Conservation (phyloP, 1,139 yeast genomes). For the Candida mesenterica region DNA sequence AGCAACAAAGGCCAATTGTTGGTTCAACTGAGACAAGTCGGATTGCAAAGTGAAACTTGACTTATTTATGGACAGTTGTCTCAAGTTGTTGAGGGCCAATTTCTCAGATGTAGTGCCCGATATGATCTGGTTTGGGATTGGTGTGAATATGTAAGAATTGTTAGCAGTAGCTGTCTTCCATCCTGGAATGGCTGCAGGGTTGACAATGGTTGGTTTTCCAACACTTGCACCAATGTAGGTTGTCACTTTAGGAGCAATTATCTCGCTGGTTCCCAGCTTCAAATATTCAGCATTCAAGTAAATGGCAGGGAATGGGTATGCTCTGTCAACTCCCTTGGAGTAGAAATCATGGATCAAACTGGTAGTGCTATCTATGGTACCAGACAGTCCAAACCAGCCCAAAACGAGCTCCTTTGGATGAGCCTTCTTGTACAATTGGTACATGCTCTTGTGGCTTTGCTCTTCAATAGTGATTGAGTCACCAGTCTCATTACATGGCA, state of each 20-base stretch:
- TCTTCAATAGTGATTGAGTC: constrained; percentile 73
- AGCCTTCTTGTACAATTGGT: constrained; percentile 71
- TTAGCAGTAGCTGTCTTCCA: constrained; percentile 34
- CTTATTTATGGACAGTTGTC: constrained; percentile 21
- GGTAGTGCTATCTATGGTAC: constrained; percentile 66
- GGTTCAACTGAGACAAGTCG: constrained; percentile 44
- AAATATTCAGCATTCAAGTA: constrained; percentile 60
- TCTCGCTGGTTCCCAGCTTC: constrained; percentile 24
- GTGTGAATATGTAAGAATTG: constrained; percentile 70
- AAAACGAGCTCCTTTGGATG: constrained; percentile 78
- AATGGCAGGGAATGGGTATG: constrained; percentile 75
- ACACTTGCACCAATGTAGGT: constrained; percentile 79
- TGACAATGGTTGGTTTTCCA: constrained; percentile 46
- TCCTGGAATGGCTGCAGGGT: constrained; percentile 47
- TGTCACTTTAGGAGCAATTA: constrained; percentile 47
- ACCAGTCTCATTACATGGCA: constrained; percentile 79
- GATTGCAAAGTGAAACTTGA: constrained; percentile 19
- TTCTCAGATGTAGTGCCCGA: constrained; percentile 61
- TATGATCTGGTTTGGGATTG: constrained; percentile 67
- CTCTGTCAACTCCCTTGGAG: constrained; percentile 65
- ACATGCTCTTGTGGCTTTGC: constrained; percentile 68
- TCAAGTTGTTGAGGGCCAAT: constrained; percentile 48
- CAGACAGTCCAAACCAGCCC: constrained; percentile 84
- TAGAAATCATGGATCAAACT: constrained; percentile 87
- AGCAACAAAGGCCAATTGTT: constrained; percentile 56